Evolutionary conservation across 345 rosid species (phyloP).

Genomic region (Pugionium dolabratum): DNA sequence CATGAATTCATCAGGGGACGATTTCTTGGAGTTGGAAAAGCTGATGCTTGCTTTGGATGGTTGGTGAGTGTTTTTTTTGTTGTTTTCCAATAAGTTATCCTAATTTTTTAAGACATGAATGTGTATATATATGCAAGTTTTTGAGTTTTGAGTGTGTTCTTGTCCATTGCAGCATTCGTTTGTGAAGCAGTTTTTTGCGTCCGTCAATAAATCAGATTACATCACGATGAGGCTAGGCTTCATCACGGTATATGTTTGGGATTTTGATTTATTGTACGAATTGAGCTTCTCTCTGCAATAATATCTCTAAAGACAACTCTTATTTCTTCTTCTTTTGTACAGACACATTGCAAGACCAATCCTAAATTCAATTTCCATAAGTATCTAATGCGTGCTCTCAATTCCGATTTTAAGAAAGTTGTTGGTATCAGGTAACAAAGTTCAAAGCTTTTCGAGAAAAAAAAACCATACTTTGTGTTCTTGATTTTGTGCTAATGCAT

Average conservation of each 20-base stretch:
- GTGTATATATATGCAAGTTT: background rate
- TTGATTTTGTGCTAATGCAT: slow-evolving; percentile 19
- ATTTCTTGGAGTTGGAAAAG: slow-evolving; percentile 71
- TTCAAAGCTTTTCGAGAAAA: background rate
- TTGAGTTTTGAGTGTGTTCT: slow-evolving; percentile 15
- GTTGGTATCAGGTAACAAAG: slow-evolving; percentile 76
- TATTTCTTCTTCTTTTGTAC: background rate
- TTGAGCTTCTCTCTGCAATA: background rate
- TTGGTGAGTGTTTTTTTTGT: slow-evolving; percentile 49
- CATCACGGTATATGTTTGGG: slow-evolving; percentile 55
- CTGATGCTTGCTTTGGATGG: slow-evolving; percentile 57
- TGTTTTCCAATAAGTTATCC: background rate
- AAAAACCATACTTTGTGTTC: background rate
- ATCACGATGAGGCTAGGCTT: slow-evolving; percentile 76
- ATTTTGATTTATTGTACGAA: background rate
- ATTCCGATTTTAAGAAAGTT: slow-evolving; percentile 92
- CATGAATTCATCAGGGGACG: slow-evolving; percentile 71
- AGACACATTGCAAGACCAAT: slow-evolving; percentile 82
- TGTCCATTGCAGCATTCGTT: slow-evolving; percentile 65
- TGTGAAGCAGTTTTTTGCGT: slow-evolving; percentile 79
- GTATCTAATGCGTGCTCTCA: slow-evolving; percentile 85
- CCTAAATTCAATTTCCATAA: slow-evolving; percentile 78
- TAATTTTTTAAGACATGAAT: background rate
- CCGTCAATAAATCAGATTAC: slow-evolving; percentile 79
- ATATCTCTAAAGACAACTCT: background rate